Percentiles rank a stretch among this genome's conserved stretches.
Conservation (phyloP, 305 asterid species). For the Fraxinus baroniana region DNA sequence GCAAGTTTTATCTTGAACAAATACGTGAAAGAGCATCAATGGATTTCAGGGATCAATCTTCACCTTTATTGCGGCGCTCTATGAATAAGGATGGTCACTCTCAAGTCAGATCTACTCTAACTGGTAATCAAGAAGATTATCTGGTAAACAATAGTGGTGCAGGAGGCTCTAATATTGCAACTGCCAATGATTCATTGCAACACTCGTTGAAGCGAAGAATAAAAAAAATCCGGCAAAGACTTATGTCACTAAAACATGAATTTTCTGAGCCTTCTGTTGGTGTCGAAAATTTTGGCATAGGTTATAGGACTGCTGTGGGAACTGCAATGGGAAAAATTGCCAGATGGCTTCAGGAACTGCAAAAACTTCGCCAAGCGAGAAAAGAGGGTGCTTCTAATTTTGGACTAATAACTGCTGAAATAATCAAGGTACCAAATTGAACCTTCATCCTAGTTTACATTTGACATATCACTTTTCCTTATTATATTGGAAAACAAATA, state of each 20-base stretch:
- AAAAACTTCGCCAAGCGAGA: slow-evolving; percentile 93
- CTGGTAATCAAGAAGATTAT: slow-evolving; percentile 57
- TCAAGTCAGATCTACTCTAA: slow-evolving; percentile 51
- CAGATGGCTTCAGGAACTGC: slow-evolving; percentile 96
- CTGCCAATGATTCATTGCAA: slow-evolving; percentile 52
- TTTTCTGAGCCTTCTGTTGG: slow-evolving; percentile 76
- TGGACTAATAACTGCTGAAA: slow-evolving; percentile 89
- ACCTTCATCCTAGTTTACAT: slow-evolving; percentile 14
- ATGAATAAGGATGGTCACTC: slow-evolving; percentile 69
- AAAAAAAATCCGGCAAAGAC: slow-evolving; percentile 83
- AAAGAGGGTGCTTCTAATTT: slow-evolving; percentile 91
- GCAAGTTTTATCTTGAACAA: slow-evolving; percentile 93
- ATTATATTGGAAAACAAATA: neutral
- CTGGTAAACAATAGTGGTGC: slow-evolving; percentile 43
- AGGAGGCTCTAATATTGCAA: slow-evolving; percentile 42
- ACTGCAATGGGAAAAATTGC: slow-evolving; percentile 88
- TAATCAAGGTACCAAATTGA: slow-evolving; percentile 64
- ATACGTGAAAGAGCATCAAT: slow-evolving; percentile 96
- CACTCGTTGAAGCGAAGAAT: slow-evolving; percentile 78
- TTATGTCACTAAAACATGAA: slow-evolving; percentile 94
- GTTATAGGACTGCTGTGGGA: slow-evolving; percentile 77
- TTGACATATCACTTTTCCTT: neutral
- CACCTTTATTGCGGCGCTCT: slow-evolving; percentile 87
- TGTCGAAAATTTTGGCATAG: slow-evolving; percentile 76
- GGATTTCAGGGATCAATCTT: slow-evolving; percentile 99